Conservation (phyloP, 78 protist species). For the Dictyostelium capitatum region DNA sequence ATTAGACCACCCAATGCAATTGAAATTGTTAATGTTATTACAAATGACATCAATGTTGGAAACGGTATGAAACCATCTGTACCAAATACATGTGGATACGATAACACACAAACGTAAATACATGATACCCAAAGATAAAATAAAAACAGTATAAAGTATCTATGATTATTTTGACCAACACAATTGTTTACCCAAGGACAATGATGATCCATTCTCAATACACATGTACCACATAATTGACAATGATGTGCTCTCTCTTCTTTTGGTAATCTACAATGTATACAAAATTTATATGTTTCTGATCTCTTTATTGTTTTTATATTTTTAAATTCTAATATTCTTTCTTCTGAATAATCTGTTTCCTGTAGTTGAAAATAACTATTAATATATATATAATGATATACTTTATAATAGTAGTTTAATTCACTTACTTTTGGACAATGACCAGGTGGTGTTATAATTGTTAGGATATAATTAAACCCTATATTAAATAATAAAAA, state of each 20-base stretch:
- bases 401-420: too few relatives aligned
- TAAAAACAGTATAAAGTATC: conserved; percentile 84
- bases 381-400: too few relatives aligned
- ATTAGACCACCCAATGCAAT: conserved; percentile 64
- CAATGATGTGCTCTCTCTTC: conserved; percentile 91
- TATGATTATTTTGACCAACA: conserved; percentile 86
- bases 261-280: conserved; percentile 73
- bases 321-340: not conserved
- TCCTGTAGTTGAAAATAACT: not conserved
- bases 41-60: conserved; percentile 54
- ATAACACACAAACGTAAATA: conserved; percentile 49
- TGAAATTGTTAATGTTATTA: conserved; percentile 37
- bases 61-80: conserved; percentile 31
- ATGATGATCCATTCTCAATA: conserved; percentile 89
- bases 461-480: conserved; percentile 58
- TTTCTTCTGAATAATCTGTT: conserved; percentile 31
- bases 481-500: conserved; percentile 35
- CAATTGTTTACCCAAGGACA: conserved; percentile 85
- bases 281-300: conserved; percentile 46
- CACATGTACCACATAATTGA: conserved; percentile 82
- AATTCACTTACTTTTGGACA: conserved; percentile 30
- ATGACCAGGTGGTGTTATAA: conserved; percentile 68
- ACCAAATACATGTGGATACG: conserved; percentile 39
- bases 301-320: conserved; percentile 52
- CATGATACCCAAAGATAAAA: conserved; percentile 80